Evolutionary conservation across 208 protist species (phyloP), one percentile per base, ranked within the genome.

Genomic region (Crithidia mellificae): DNA sequence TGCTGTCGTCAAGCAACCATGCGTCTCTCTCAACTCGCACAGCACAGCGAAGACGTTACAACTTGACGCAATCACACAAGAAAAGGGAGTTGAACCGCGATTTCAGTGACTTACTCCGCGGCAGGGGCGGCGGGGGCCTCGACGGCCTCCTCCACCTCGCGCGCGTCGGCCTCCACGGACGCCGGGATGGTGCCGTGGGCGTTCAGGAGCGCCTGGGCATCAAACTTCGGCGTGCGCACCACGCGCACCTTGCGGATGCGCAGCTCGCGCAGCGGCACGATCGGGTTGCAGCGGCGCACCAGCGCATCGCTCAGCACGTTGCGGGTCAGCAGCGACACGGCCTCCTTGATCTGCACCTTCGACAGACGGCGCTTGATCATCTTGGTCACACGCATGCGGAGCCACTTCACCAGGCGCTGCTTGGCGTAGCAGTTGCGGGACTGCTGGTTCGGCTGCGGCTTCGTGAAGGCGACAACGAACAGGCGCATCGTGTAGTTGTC

Each of bases 381-480:
- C 57, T 98, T 97, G 44, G 92, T 79, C 90, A 99, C 98, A 67
- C 97, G 98, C 58, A 84, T 74, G 71, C 98, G 87, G 75, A 99
- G 97, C 74, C 78, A 86, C 62, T 92, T 87, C 68, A 99, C 87
- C 77, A 99, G 94, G 39, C 92, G 85, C 8, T 85, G 80, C 84
- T 99, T 96, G 68, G 98, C 98, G 83, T 99, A 99, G 68, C 86
- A 97, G 74, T 98, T 99, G 84, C 98, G 98, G 51, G 90, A 88
- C 34, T 94, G 73, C 92, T 99, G 98, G 68, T 90, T 80, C 39
- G 63, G 24, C 64, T 95, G 78, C 81, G 91, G 92, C 75, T 97
- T 97, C 73, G 98, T 99, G 96, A 99, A 99, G 63, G 83, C 97
- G 63, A 99, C 98, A 83, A 90, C 83, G 85, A 99, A 99, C 56